Evolutionary conservation across 2,329 filamentous ascomycete genomes (phyloP).

Genomic region (Ambrosiella xylebori): DNA sequence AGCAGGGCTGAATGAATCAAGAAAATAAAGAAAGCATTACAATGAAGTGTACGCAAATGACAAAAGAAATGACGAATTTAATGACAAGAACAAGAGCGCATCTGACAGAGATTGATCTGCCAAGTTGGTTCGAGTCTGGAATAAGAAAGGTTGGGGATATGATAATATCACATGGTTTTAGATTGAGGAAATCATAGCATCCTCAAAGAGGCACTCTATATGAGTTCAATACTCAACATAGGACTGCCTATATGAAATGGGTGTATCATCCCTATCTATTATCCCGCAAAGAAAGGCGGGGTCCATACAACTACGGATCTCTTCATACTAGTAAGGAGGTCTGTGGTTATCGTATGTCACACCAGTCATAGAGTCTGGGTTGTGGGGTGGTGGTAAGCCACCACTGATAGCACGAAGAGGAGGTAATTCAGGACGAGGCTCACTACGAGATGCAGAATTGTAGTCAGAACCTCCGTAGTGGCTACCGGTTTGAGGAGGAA

Average conservation of each 20-base stretch:
- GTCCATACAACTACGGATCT: not conserved
- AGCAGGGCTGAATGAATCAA: not conserved
- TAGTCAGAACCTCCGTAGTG: conserved; percentile 15
- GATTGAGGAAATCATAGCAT: not conserved
- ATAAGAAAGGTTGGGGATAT: not conserved
- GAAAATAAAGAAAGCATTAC: not conserved
- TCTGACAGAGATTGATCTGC: not conserved
- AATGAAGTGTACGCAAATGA: not conserved
- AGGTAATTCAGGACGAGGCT: conserved; percentile 31
- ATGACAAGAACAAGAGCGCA: not conserved
- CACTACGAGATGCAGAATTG: conserved; percentile 12
- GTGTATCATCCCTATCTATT: no score
- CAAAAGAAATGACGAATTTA: not conserved
- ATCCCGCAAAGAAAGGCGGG: no score
- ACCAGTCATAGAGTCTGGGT: conserved; percentile 46
- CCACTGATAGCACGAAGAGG: conserved; percentile 20
- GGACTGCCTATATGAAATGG: no score
- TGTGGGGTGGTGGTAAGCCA: conserved; percentile 29
- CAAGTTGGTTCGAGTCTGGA: not conserved
- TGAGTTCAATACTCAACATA: no score
- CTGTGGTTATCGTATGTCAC: conserved; percentile 37
- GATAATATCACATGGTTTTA: conserved; percentile 5
- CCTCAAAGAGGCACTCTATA: not conserved
- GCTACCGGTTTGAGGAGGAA: conserved; percentile 18
- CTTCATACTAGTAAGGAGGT: conserved; percentile 2